These are phyloP conservation scores for Aspergillus sparsus DNA, from an alignment of 495 filamentous ascomycete species.

Conservation along the genomic window DNA sequence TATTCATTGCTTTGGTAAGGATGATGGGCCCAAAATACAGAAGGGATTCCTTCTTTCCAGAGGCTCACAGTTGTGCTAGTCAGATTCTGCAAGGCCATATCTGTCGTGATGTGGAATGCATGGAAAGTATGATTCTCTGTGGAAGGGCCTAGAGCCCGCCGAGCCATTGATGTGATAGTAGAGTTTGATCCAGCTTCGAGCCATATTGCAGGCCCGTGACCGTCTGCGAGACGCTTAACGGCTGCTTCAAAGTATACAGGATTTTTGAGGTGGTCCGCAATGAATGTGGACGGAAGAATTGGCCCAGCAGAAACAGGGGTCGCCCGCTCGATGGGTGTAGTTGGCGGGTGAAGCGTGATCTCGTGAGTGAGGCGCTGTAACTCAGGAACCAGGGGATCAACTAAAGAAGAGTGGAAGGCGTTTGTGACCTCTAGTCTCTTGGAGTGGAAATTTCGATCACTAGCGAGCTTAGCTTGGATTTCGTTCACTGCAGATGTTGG, in stretches of 20 bases:
- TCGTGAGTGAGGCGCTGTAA: constrained; percentile 31
- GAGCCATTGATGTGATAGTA: constrained; percentile 47
- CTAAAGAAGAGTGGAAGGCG: constrained; percentile 53
- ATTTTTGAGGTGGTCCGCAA: constrained; percentile 48
- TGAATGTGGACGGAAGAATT: constrained; percentile 39
- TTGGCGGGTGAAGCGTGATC: constrained; percentile 33
- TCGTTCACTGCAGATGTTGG: constrained; percentile 35
- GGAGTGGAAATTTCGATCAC: constrained; percentile 24
- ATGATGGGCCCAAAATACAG: constrained; percentile 53
- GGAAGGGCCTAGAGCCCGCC: constrained; percentile 29
- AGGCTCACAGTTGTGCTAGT: constrained; percentile 45
- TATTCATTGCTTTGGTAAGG: constrained; percentile 38
- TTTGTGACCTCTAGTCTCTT: constrained; percentile 52
- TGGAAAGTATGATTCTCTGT: constrained; percentile 37
- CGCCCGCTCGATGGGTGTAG: constrained; percentile 36
- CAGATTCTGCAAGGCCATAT: constrained; percentile 33
- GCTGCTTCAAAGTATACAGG: constrained; percentile 56
- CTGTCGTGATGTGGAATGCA: constrained; percentile 40
- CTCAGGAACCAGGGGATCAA: constrained; percentile 38
- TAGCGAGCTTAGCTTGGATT: constrained; percentile 8
- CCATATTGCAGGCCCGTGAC: constrained; percentile 40
- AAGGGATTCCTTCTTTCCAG: constrained; percentile 46
- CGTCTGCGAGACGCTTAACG: constrained; percentile 41
- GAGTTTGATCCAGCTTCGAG: constrained; percentile 56
- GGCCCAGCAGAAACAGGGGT: constrained; percentile 32